These are phyloP conservation scores for Colletotrichum euphorbiae DNA, from an alignment of 2,329 filamentous ascomycete genomes.

Conservation along the genomic window DNA sequence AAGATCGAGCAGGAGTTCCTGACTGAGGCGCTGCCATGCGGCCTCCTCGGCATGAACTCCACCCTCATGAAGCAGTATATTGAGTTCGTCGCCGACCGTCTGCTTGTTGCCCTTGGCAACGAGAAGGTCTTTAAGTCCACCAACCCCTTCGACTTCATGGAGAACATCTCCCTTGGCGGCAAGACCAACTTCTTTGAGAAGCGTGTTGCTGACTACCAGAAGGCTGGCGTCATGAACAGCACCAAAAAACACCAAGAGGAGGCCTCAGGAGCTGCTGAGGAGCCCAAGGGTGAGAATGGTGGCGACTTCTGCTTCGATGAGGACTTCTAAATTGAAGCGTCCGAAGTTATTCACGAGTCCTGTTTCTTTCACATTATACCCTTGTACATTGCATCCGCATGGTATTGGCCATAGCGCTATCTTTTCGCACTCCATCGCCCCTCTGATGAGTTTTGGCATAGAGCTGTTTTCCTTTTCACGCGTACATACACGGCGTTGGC, in stretches of 20 bases:
- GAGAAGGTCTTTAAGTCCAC: constrained; percentile 90
- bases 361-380: constrained; percentile 42
- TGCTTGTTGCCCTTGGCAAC: constrained; percentile 93
- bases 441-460: constrained; percentile 12
- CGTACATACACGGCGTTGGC: constrained; percentile 34
- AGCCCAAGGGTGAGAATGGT: constrained; percentile 65
- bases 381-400: constrained; percentile 40
- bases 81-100: constrained; percentile 97
- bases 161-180: constrained; percentile 97
- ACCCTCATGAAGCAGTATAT: constrained; percentile 99
- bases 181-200: constrained; percentile 99
- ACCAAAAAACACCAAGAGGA: constrained; percentile 76
- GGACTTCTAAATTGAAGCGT: constrained; percentile 79
- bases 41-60: constrained; percentile 96
- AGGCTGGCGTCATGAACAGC: constrained; percentile 97
- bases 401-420: constrained; percentile 44
- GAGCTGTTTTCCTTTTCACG: constrained; percentile 24
- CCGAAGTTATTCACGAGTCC: constrained; percentile 28
- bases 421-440: constrained; percentile 42
- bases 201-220: constrained; percentile 99
- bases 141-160: constrained; percentile 99
- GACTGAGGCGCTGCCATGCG: constrained; percentile 92
- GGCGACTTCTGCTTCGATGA: constrained; percentile 95
- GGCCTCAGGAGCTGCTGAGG: constrained; percentile 55
- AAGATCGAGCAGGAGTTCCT: constrained; percentile 97